A percentile compares a stretch with the other conserved stretches of the same genome.
These are phyloP conservation scores for Colletotrichum tabaci DNA, from an alignment of 2,329 filamentous ascomycete species.

Conservation along the genomic window DNA sequence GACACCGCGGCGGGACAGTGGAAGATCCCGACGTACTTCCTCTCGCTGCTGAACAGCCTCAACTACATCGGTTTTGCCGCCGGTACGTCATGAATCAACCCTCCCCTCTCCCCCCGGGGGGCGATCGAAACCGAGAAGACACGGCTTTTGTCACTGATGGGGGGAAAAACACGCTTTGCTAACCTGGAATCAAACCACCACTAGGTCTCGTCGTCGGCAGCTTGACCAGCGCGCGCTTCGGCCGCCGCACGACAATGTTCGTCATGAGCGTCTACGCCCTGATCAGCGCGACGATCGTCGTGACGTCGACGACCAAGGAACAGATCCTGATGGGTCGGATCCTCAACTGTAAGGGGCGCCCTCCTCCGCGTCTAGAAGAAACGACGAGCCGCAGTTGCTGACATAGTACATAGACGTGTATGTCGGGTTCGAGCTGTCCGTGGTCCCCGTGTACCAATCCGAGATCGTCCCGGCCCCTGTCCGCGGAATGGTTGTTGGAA, in stretches of 20 bases:
- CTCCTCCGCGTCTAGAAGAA: too few species aligned
- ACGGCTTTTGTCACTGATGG: too few species aligned
- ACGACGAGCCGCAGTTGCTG: background rate
- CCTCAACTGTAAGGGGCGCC: constrained; percentile 47
- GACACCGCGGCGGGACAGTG: too few species aligned
- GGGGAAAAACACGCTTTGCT: too few species aligned
- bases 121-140: too few species aligned
- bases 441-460: constrained; percentile 55
- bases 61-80: too few species aligned
- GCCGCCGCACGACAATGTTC: constrained; percentile 54
- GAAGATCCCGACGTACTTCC: too few species aligned
- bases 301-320: constrained; percentile 49
- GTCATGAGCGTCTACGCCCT: constrained; percentile 55
- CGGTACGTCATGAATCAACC: too few species aligned
- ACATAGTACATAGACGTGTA: constrained; percentile 47
- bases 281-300: constrained; percentile 50
- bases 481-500: constrained; percentile 53
- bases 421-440: constrained; percentile 57
- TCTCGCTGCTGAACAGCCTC: too few species aligned
- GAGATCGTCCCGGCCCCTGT: constrained; percentile 51
- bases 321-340: constrained; percentile 55
- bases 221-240: constrained; percentile 49
- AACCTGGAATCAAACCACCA: too few species aligned
- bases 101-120: too few species aligned
- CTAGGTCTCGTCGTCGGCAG: constrained; percentile 42